Conservation (phyloP, 495 filamentous ascomycete genomes). For the Penicillium lividum region DNA sequence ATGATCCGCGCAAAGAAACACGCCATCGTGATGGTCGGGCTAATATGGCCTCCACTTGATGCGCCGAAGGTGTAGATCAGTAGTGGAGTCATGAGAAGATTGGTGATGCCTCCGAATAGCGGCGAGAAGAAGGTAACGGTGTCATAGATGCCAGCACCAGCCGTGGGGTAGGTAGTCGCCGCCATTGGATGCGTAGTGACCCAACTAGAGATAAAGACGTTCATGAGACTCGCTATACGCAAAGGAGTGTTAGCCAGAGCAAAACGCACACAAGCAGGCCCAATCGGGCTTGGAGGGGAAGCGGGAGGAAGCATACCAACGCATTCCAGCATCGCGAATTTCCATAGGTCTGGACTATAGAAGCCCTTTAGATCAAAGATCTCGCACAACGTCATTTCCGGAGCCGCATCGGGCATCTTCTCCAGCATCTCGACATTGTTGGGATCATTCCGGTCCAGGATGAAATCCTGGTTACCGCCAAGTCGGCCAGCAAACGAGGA, state of each 20-base stretch:
- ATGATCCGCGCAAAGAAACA: constrained; percentile 53
- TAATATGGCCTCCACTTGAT: constrained; percentile 54
- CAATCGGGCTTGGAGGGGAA: background rate
- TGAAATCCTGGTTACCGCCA: constrained; percentile 50
- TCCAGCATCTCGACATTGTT: constrained; percentile 35
- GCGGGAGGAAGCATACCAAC: constrained; percentile 25
- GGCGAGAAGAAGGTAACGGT: constrained; percentile 33
- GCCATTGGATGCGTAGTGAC: constrained; percentile 24
- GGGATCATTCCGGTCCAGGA: constrained; percentile 39
- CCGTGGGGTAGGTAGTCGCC: constrained; percentile 18
- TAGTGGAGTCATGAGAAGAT: constrained; percentile 44
- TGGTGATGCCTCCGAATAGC: constrained; percentile 44
- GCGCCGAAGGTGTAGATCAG: constrained; percentile 55
- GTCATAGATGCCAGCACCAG: constrained; percentile 24
- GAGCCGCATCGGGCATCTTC: constrained; percentile 47
- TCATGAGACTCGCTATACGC: constrained; percentile 27
- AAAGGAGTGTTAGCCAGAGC: constrained; percentile 8
- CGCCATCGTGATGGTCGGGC: constrained; percentile 52
- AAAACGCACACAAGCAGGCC: background rate
- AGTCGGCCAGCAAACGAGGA: constrained; percentile 50
- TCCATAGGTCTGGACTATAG: constrained; percentile 44
- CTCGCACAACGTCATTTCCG: constrained; percentile 40
- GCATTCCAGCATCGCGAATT: constrained; percentile 43
- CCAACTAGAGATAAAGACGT: constrained; percentile 31
- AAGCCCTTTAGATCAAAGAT: constrained; percentile 41